A percentile compares a stretch with the other conserved stretches of the same genome.
Evolutionary conservation across 768 basidiomycete species (phyloP).

Genomic region (Scleroderma bovista): DNA sequence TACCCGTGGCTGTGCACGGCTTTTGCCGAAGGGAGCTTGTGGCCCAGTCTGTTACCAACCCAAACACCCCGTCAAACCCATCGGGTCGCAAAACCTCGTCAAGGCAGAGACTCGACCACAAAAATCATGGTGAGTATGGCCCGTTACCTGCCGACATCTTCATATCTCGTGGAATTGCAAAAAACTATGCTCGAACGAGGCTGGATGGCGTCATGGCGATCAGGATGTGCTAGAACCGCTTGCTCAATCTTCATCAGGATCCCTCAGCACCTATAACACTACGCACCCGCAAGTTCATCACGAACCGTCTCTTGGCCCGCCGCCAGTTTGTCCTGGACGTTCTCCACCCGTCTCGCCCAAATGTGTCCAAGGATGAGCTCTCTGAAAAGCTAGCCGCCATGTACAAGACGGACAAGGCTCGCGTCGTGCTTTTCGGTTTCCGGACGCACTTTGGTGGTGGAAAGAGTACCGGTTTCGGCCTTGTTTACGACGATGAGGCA

Average conservation of each 20-base stretch:
- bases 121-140: conserved; percentile 34
- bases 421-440: conserved; percentile 93
- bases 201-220: conserved; percentile 21
- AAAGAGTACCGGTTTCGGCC: conserved; percentile 91
- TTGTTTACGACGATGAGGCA: conserved; percentile 96
- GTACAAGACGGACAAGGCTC: conserved; percentile 90
- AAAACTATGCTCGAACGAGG: conserved; percentile 8
- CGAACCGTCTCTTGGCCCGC: conserved; percentile 93
- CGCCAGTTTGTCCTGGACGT: conserved; percentile 95
- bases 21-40: conserved; percentile 36
- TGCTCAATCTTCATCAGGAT: conserved; percentile 45
- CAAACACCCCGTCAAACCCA: conserved; percentile 22
- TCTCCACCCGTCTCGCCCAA: conserved; percentile 92
- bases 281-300: conserved; percentile 98
- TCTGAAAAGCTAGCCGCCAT: conserved; percentile 85
- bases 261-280: conserved; percentile 84
- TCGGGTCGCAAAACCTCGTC: conserved; percentile 19
- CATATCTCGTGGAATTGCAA: not conserved
- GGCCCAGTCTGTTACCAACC: conserved; percentile 3
- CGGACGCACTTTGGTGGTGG: conserved; percentile 98
- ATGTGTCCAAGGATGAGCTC: conserved; percentile 89
- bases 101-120: conserved; percentile 11
- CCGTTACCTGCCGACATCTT: conserved; percentile 17
- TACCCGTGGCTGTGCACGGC: conserved; percentile 36
- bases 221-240: conserved; percentile 18